Evolutionary conservation across 768 basidiomycete genomes (phyloP).

Genomic region (Gloeopeniophorella convolvens): DNA sequence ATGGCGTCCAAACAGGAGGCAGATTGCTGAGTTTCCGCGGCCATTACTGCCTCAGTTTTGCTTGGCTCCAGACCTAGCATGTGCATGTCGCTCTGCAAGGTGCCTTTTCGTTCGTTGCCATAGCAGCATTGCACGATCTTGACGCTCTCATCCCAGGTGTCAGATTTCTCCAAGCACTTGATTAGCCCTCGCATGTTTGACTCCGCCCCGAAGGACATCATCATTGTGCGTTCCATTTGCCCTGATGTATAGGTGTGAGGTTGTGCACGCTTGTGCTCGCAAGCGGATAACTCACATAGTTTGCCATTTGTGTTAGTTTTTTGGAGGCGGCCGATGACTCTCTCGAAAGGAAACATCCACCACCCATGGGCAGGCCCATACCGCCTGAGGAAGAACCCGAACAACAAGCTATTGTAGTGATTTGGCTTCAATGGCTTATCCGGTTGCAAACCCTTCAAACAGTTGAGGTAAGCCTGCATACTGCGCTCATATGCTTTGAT

Average conservation of each 20-base stretch:
- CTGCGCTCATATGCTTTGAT: too few relatives aligned
- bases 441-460: background rate
- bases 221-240: constrained; percentile 2
- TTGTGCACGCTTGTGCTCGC: background rate
- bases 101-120: background rate
- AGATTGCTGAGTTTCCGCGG: background rate
- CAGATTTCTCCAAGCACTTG: too few relatives aligned
- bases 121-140: background rate
- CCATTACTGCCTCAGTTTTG: background rate
- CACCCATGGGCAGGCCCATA: constrained; percentile 30
- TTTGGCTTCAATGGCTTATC: background rate
- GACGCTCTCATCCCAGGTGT: too few relatives aligned
- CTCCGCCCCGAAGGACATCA: background rate
- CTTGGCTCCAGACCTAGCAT: background rate
- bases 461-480: too few relatives aligned
- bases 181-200: background rate
- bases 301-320: constrained; percentile 23
- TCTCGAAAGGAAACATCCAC: constrained; percentile 32
- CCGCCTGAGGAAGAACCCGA: background rate
- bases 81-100: background rate
- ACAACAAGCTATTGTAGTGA: background rate
- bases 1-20: too few relatives aligned
- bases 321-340: constrained; percentile 26
- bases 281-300: constrained; percentile 18
- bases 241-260: too few relatives aligned